A percentile compares a stretch with the other conserved stretches of the same genome.
Evolutionary conservation across 441 rosid genomes (phyloP).

Genomic region (Adansonia gregorii): DNA sequence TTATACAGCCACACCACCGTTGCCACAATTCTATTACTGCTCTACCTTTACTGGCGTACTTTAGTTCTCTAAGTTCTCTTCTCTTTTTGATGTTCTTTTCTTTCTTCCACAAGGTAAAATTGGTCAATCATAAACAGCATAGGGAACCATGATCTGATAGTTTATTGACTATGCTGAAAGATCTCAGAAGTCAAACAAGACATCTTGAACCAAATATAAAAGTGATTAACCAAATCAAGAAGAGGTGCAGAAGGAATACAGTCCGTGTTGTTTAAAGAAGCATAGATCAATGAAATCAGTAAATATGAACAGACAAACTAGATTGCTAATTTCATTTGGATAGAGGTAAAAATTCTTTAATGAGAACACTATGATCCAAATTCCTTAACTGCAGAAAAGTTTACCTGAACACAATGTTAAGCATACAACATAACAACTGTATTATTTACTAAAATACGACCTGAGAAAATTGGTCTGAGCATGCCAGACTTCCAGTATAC

Average conservation of each 20-base stretch:
- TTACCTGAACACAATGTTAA: neutral
- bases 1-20: neutral
- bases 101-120: neutral
- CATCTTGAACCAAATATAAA: slow-evolving; percentile 3
- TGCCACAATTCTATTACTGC: neutral
- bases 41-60: neutral
- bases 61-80: neutral
- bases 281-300: slow-evolving; percentile 14
- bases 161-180: neutral
- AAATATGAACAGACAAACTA: slow-evolving; percentile 1
- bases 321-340: slow-evolving; percentile 19
- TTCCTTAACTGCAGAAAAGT: slow-evolving; percentile 10
- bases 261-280: neutral
- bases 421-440: neutral
- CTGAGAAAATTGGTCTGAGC: neutral
- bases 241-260: neutral
- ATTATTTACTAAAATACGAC: slow-evolving; percentile 11
- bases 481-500: neutral
- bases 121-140: neutral
- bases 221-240: neutral
- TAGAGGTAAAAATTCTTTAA: neutral
- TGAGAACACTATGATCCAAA: neutral
- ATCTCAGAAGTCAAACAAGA: neutral
- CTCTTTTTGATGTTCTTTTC: neutral
- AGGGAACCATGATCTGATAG: neutral